A percentile compares a stretch with the other conserved stretches of the same genome.
Evolutionary conservation across 73 alveolate genomes (phyloP).

Genomic region (Uronychia setigera): DNA sequence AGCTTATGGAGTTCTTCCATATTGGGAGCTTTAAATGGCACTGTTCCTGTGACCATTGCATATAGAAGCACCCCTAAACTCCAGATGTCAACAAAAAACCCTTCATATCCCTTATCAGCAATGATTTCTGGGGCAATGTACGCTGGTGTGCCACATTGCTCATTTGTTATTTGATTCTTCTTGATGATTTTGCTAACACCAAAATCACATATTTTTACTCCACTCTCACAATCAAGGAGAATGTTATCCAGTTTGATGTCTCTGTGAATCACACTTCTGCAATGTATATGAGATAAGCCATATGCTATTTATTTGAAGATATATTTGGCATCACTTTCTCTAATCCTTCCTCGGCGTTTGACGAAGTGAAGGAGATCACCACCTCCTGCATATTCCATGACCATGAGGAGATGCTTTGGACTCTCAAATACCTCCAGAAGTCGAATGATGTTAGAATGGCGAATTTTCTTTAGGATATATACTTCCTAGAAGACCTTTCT

Average conservation of each 20-base stretch:
- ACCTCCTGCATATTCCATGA: conserved; percentile 73
- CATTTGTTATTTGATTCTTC: conserved; percentile 69
- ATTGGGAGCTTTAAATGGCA: conserved; percentile 89
- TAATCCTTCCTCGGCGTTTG: conserved; percentile 44
- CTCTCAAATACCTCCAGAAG: conserved; percentile 71
- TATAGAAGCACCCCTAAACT: conserved; percentile 79
- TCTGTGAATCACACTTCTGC: conserved; percentile 74
- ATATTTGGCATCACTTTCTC: conserved; percentile 65
- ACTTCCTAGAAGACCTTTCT: conserved; percentile 90
- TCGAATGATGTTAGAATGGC: conserved; percentile 73
- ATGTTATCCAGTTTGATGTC: conserved; percentile 83
- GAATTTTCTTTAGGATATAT: conserved; percentile 71
- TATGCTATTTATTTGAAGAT: conserved; percentile 63
- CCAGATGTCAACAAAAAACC: conserved; percentile 86
- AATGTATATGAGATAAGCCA: conserved; percentile 74
- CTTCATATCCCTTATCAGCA: conserved; percentile 79
- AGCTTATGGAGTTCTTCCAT: conserved; percentile 81
- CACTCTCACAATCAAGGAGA: conserved; percentile 76
- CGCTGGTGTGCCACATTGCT: conserved; percentile 91
- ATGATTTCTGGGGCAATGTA: conserved; percentile 89
- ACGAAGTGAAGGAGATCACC: conserved; percentile 64
- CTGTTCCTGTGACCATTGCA: conserved; percentile 84
- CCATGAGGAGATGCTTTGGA: conserved; percentile 55
- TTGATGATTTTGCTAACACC: conserved; percentile 88
- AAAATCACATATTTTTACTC: conserved; percentile 93